These are phyloP conservation scores for Wickerhamomyces hampshirensis DNA, from an alignment of 805 yeast genomes.

Conservation along the genomic window DNA sequence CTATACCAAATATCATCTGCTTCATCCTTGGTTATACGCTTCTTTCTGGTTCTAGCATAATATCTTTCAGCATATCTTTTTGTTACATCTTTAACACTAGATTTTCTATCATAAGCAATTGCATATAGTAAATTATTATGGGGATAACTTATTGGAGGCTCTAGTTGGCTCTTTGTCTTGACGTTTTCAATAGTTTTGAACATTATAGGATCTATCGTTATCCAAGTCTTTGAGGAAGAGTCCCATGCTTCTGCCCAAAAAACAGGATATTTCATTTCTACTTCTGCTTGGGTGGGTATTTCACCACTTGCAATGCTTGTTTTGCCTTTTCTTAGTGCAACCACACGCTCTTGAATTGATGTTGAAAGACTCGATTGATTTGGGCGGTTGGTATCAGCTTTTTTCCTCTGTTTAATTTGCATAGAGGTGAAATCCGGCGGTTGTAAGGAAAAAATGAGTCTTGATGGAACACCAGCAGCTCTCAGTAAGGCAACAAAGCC, in stretches of 20 bases:
- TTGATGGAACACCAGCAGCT: conserved; percentile 61
- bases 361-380: not conserved
- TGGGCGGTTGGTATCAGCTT: not conserved
- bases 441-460: conserved; percentile 80
- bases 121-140: conserved; percentile 67
- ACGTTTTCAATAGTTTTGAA: conserved; percentile 59
- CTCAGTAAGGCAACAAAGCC: conserved; percentile 79
- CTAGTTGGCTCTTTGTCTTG: conserved; percentile 50
- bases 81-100: conserved; percentile 76
- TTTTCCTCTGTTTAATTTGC: conserved; percentile 9
- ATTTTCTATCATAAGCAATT: conserved; percentile 64
- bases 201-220: conserved; percentile 80
- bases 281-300: conserved; percentile 15
- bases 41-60: conserved; percentile 72
- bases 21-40: conserved; percentile 57
- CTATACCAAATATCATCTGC: conserved; percentile 57
- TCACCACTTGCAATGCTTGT: conserved; percentile 2
- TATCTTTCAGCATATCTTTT: conserved; percentile 68
- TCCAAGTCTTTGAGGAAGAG: conserved; percentile 62
- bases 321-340: conserved; percentile 20
- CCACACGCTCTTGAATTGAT: conserved; percentile 14
- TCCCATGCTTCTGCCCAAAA: conserved; percentile 98
- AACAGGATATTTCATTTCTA: conserved; percentile 50
- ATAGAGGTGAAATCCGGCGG: conserved; percentile 74
- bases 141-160: conserved; percentile 63